Conservation (phyloP, 345 rosid species). For the Angophora floribunda region DNA sequence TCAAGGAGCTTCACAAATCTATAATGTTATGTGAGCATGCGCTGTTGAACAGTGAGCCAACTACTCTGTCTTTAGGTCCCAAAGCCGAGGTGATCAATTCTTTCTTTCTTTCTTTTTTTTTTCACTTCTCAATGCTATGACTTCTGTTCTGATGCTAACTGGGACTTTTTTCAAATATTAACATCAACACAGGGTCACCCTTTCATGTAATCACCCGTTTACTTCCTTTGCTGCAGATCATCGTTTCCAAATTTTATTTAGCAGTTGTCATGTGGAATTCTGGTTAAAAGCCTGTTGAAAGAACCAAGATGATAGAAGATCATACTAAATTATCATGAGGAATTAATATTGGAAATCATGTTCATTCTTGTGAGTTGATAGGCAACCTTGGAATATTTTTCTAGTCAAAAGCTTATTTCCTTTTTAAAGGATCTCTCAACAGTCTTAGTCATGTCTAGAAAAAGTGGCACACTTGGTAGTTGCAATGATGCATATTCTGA, state of each 20-base stretch:
- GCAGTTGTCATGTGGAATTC: neutral
- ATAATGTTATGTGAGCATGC: constrained; percentile 65
- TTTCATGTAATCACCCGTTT: neutral
- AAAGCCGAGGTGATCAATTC: constrained; percentile 45
- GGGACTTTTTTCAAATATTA: neutral
- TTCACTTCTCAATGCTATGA: neutral
- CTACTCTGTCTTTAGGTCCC: constrained; percentile 51
- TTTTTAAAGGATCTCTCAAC: neutral
- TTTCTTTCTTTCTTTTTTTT: neutral
- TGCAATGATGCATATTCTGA: neutral
- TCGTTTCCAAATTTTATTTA: neutral
- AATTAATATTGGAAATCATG: neutral
- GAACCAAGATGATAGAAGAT: neutral
- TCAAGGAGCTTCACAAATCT: constrained; percentile 76
- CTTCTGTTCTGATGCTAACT: neutral
- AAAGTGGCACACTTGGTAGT: neutral
- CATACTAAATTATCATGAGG: neutral
- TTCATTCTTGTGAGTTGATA: neutral
- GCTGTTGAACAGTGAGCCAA: constrained; percentile 43
- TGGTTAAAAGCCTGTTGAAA: neutral
- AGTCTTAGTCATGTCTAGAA: neutral
- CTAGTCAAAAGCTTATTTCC: neutral
- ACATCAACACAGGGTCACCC: neutral
- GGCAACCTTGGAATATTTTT: neutral
- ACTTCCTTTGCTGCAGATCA: neutral